Conservation (phyloP, 352 stramenopile species). For the Phytophthora melonis region DNA sequence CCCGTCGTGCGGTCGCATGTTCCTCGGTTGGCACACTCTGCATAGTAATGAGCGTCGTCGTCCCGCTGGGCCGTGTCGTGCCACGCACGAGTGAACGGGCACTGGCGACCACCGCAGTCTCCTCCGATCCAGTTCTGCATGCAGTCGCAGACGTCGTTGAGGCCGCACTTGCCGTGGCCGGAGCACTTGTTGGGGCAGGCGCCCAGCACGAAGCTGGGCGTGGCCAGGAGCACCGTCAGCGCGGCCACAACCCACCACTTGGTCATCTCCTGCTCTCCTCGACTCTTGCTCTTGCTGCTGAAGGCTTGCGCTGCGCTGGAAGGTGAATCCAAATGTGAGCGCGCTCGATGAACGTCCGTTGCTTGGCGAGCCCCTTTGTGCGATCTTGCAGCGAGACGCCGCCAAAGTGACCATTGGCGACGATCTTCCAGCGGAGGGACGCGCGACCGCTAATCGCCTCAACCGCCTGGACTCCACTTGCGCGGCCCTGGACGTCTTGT, state of each 20-base stretch:
- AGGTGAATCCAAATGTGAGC: constrained; percentile 34
- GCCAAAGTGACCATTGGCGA: constrained; percentile 24
- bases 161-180: constrained; percentile 63
- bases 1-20: constrained; percentile 77
- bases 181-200: constrained; percentile 75
- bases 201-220: constrained; percentile 37
- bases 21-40: constrained; percentile 73
- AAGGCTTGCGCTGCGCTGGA: constrained; percentile 1
- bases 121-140: constrained; percentile 67
- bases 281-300: constrained; percentile 3
- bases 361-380: constrained; percentile 7
- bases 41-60: constrained; percentile 61
- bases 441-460: not conserved
- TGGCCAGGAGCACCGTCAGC: constrained; percentile 48
- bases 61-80: constrained; percentile 54
- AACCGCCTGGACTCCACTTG: not conserved
- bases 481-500: not conserved
- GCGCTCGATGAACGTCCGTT: not conserved
- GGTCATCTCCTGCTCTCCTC: constrained; percentile 16
- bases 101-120: constrained; percentile 65
- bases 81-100: constrained; percentile 66
- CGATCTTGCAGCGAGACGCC: constrained; percentile 24
- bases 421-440: constrained; percentile 19
- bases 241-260: constrained; percentile 48
- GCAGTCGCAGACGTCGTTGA: constrained; percentile 71